Evolutionary conservation across 305 asterid species (phyloP).

Genomic region (Nicotiana rustica): DNA sequence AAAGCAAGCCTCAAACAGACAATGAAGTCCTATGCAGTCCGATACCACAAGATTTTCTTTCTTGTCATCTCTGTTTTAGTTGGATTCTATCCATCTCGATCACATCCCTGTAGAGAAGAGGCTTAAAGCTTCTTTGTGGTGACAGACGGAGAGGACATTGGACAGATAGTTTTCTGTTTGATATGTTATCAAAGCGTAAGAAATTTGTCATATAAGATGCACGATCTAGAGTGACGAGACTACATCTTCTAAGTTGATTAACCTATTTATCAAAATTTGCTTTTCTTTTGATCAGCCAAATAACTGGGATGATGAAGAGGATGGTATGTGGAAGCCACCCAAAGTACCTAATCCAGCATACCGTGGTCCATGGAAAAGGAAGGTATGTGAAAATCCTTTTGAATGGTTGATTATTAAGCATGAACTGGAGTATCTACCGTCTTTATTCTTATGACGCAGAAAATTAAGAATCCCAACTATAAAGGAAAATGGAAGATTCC

Average conservation of each 20-base stretch:
- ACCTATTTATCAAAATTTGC: neutral
- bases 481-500: slow-evolving; percentile 98
- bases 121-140: neutral
- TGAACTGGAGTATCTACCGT: neutral
- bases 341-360: slow-evolving; percentile 90
- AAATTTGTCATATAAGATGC: neutral
- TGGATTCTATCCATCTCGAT: neutral
- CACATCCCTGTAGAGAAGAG: neutral
- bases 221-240: neutral
- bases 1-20: neutral
- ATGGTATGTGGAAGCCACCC: slow-evolving; percentile 86
- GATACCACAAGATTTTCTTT: neutral
- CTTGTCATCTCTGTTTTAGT: neutral
- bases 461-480: slow-evolving; percentile 90
- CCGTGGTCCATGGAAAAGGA: slow-evolving; percentile 88
- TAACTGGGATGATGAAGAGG: slow-evolving; percentile 98
- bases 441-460: slow-evolving; percentile 49
- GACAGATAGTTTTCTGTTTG: neutral
- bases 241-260: neutral
- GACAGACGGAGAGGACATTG: neutral
- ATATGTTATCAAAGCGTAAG: neutral
- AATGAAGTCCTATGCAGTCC: neutral
- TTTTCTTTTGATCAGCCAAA: slow-evolving; percentile 61
- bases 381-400: slow-evolving; percentile 51
- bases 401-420: slow-evolving; percentile 3